Evolutionary conservation across 768 basidiomycete genomes (phyloP), one percentile per base, ranked within the genome.

Genomic region (Russula sp.): DNA sequence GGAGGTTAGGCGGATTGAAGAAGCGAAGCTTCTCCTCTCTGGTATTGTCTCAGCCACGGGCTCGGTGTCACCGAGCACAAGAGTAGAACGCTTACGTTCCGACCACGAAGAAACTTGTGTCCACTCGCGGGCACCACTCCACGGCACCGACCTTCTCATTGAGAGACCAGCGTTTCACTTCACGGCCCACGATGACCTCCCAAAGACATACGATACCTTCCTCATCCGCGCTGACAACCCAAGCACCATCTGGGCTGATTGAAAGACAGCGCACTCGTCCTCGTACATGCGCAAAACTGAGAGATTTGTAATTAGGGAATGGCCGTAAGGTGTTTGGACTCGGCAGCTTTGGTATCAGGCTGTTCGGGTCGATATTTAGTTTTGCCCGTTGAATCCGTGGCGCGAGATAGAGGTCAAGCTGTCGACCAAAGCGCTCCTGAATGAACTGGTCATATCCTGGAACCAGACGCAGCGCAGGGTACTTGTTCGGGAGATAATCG

Each of bases 371-470:
- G 56, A 97, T 91, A 70, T 93, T 93, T 37, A 98, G 83, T 73
- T 91, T 93, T 57, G 80, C 83, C 58, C 91, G 79, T 68, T 92
- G 89, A 66, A 97, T 85, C 51, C 97, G 83, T 40, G 97, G 96
- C 3, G 97, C 97, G 50, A 99, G 85, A 72, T 99, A 99, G 20
- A 99, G 79, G 74, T 99, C 97, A 40, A 99, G 82, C 75, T 96
- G 94, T 22, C 97, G 86, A 70, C 83, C 85, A 75, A 98, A 98
- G 51, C 94, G 84, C 66, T 98, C 89, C 72, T 96, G 90, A 69
- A 98, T 92, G 73, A 98, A 93, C 61, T 84, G 82, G 69, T 88
- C 82, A 74, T 94, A 98, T 4, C 87, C 97, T 2, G 96, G 95
- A 7, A 98, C 97, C 32, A 88, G 84, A 34, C 97, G 89, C 54